Evolutionary conservation across 2,329 filamentous ascomycete genomes (phyloP), one percentile per base, ranked within the genome.

Genomic region (Penicillium corylophilum): DNA sequence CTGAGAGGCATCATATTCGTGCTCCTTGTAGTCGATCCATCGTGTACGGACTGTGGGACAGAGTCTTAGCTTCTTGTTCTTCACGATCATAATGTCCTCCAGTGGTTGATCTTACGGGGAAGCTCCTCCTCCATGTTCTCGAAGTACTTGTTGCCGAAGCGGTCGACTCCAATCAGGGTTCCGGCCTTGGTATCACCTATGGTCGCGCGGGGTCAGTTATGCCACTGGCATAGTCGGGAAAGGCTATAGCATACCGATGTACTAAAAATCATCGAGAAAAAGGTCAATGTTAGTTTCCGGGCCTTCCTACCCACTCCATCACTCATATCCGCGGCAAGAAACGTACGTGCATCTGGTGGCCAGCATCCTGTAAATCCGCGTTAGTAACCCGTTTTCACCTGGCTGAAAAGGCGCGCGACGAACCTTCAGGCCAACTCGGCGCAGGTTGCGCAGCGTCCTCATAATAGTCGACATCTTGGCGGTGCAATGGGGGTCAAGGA

Each of bases 151-250:
- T 99, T 99, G 74, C 94, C 95, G 71, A 86, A 95, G 74, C 86
- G 84, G 79, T 99, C 94, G 68, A 78, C 83, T 65, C 87, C 94
- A 61, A 99, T 84, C 62, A 95, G 81, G 39, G 83, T 85, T 68
- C 94, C 95, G 69, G 88, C 86, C 80, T 99, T 99, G 75, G 94
- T 99, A 77, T 99, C 94, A 79, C 93, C 92, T 94, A 71, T 58
- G 53, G 57, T 62, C 48, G 54, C 64, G 56, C 46, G 51, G 55
- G 42, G 56, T 67, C 45, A 67, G 62, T 64, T n/a, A 59, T 36
- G 50, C 42, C 26, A 24, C 38, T 28, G 43, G 36, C 23, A 36
- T 29, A 20, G 10, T 24, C n/a, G 18, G 42, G 39, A n/a, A n/a
- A 22, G 45, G 9, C 39, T 13, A 29, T 9, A 41, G 53, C 70